Conservation (phyloP, 2,329 filamentous ascomycete genomes). For the Chaetoscypha palmicola region DNA sequence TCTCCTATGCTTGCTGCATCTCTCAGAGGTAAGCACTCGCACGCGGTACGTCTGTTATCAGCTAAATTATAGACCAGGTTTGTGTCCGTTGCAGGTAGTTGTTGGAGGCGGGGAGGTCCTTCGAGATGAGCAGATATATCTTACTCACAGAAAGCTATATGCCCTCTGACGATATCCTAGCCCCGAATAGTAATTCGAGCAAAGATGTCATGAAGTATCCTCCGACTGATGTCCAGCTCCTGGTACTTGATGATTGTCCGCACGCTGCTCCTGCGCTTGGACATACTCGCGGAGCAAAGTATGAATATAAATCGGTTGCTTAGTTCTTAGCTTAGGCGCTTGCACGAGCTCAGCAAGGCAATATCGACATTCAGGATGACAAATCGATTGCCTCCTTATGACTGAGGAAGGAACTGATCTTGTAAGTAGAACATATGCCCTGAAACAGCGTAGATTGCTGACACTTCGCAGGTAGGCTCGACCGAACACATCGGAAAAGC, state of each 20-base stretch:
- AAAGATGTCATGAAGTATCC: constrained; percentile 54
- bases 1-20: neutral
- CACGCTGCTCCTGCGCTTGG: constrained; percentile 83
- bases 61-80: constrained; percentile 38
- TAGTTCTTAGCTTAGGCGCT: constrained; percentile 89
- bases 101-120: constrained; percentile 80
- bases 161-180: constrained; percentile 53
- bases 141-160: constrained; percentile 74
- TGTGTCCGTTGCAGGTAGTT: constrained; percentile 78
- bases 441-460: neutral
- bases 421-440: neutral
- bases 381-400: constrained; percentile 27
- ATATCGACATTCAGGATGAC: constrained; percentile 72
- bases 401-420: neutral
- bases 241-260: constrained; percentile 90
- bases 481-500: constrained; percentile 59
- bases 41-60: no score
- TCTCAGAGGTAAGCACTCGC: neutral
- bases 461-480: neutral
- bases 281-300: constrained; percentile 85
- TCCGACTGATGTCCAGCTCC: constrained; percentile 82
- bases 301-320: constrained; percentile 83
- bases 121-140: constrained; percentile 87
- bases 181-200: constrained; percentile 47
- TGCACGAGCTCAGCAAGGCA: constrained; percentile 66